Evolutionary conservation across 352 stramenopile species (phyloP), one percentile per base, ranked within the genome.

Genomic region (Phytopythium kandeliae): DNA sequence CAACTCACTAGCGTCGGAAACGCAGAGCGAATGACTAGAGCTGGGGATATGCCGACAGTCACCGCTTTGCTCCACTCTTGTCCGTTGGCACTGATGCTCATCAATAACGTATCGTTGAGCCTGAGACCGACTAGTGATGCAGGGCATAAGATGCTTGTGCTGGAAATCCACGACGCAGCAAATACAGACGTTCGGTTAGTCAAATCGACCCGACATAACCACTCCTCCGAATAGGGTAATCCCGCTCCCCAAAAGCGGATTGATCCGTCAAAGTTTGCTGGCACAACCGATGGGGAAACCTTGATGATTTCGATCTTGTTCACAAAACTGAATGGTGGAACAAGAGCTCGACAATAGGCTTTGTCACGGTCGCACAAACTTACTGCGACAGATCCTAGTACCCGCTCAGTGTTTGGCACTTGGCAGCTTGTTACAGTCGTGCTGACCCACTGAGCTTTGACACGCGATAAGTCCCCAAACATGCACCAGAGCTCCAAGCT

Each of bases 51-150:
- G 3, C 43, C 5, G 15, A 78, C 13, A 8, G 25, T 22, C 11
- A 63, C 9, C 3, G 9, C 7, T 1, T 55, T 25, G 40, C 67
- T 67, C 69, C 69, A 84, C 8, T 84, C 69, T 59, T 84, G 72
- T 0, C 56, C 54, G 40, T 84, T 84, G 15, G 71, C 48, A 50
- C 72, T 81, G 28, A 84, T 57, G 4, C 58, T 38, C 48, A 84
- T 11, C 13, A 25, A 55, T 11, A 21, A n/a, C 19, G 48, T 65
- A 11, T 52, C 24, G 13, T 17, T 2, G 1, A 30, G 26, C 15
- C 9, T 13, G 26, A 60, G 30, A 28, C 15, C 12, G 26, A 41
- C 9, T 38, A 44, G 40, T 1, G 16, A 34, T 33, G 73, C 30
- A 11, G 60, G 43, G 21, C 72, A 84, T 5, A 68, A 34, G 4